Evolutionary conservation across 2,329 filamentous ascomycete genomes (phyloP), one percentile per base, ranked within the genome.

Genomic region (Tothia fuscella): DNA sequence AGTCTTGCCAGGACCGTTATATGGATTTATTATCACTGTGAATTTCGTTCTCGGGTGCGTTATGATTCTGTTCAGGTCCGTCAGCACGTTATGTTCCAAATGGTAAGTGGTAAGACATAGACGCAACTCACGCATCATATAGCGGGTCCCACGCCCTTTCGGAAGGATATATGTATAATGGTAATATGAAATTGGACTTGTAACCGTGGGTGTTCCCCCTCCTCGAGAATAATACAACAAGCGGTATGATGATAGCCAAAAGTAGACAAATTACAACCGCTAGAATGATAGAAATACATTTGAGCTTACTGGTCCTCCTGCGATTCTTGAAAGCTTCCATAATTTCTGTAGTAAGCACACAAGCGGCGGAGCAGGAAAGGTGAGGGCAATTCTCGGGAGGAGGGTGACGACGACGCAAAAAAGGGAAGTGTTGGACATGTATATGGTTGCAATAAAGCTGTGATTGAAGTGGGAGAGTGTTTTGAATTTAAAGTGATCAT

Each of bases 151-250:
- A 37, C n/a, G 35, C 35, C 5, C 28, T 37, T 10, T n/a, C 12
- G 5, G 35, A 14, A 6, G 35, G 35, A 28, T 37, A 37, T 12
- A 37, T 37, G 35, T 37, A 37, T 17, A 37, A 16, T 28, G 35
- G 35, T 21, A 37, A 21, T 6, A 37, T 21, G 14, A 37, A 21
- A 37, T 37, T 37, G 5, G 35, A 37, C 28, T 16, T 37, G 4
- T 25, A 14, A 9, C 4, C 17, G 5, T 26, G 3, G n/a, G 21
- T 10, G n/a, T 5, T n/a, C 6, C 7, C 20, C 4, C 19, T 6
- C 28, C 19, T 26, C 2, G 35, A 25, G n/a, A 26, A 2, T 37
- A 26, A 25, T 16, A 25, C 9, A 3, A 16, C 35, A 17, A 26
- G 21, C 12, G 35, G 35, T 17, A 37, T 37, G n/a, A 37, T 37